Evolutionary conservation across 306 rosid species (phyloP).

Genomic region (Heteromeles arbutifolia): DNA sequence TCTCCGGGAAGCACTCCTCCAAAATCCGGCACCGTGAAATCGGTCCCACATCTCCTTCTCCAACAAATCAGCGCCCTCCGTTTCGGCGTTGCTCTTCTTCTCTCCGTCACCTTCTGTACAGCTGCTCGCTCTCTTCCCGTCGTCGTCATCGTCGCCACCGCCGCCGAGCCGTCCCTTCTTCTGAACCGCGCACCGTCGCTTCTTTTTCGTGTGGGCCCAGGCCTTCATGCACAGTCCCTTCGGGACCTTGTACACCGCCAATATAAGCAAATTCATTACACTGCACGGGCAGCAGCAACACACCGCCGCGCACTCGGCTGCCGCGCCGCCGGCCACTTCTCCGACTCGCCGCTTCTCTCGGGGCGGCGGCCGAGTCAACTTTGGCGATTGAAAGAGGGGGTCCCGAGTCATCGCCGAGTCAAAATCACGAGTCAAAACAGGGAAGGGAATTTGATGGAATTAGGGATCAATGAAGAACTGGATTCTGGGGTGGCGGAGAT

Average conservation of each 20-base stretch:
- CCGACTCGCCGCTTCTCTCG: constrained; percentile 25
- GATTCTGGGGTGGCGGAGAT: neutral
- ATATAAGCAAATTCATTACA: constrained; percentile 38
- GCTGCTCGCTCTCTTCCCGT: neutral
- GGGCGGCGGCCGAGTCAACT: neutral
- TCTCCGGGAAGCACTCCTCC: constrained; percentile 62
- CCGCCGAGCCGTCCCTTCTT: neutral
- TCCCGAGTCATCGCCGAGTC: constrained; percentile 14
- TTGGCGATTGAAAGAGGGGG: constrained; percentile 4
- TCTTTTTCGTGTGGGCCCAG: constrained; percentile 18
- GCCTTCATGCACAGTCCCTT: constrained; percentile 42
- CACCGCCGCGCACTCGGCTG: constrained; percentile 79
- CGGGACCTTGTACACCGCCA: constrained; percentile 53
- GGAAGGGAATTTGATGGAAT: neutral
- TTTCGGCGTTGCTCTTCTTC: neutral
- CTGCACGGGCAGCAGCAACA: constrained; percentile 72
- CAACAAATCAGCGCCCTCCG: constrained; percentile 19
- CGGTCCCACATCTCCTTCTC: constrained; percentile 76
- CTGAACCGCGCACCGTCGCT: constrained; percentile 9
- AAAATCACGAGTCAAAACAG: neutral
- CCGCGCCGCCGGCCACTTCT: constrained; percentile 52
- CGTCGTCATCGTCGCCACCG: neutral
- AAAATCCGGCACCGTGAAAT: constrained; percentile 58
- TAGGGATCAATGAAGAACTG: neutral
- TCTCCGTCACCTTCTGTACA: neutral